Evolutionary conservation across 805 yeast genomes (phyloP).

Genomic region (Candida manassasensis): DNA sequence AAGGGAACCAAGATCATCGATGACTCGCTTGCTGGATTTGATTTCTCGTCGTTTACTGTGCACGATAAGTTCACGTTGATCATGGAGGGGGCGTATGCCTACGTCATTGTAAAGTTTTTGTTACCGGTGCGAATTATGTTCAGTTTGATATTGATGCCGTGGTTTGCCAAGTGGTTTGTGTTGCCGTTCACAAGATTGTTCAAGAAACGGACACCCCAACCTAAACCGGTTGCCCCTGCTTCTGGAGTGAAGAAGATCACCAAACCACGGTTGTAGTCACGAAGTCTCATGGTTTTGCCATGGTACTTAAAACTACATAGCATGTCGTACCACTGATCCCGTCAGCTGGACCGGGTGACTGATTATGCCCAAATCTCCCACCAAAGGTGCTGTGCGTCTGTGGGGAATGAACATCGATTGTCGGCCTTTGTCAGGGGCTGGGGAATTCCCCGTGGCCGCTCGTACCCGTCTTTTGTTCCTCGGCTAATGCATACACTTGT

Average conservation of each 20-base stretch:
- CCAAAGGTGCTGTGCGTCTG: no score
- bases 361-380: no score
- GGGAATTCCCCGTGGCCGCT: no score
- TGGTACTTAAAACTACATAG: no score
- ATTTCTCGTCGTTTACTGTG: slow-evolving; percentile 30
- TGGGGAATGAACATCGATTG: no score
- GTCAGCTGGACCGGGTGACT: no score
- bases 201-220: slow-evolving; percentile 1
- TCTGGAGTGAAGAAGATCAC: slow-evolving; percentile 19
- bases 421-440: no score
- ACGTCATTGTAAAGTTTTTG: slow-evolving; percentile 58
- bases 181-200: slow-evolving; percentile 34
- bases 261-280: slow-evolving; percentile 31
- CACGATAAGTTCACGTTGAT: slow-evolving; percentile 52
- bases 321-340: no score
- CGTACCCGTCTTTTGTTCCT: no score
- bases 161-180: slow-evolving; percentile 49
- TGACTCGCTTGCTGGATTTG: slow-evolving; percentile 37
- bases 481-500: no score
- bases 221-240: background rate
- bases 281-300: no score
- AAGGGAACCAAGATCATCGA: slow-evolving; percentile 58
- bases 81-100: slow-evolving; percentile 73
- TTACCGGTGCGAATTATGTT: slow-evolving; percentile 51
- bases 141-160: slow-evolving; percentile 52